Evolutionary conservation across 139 green algal genomes (phyloP).

Genomic region (Tetradesmus lagerheimii): DNA sequence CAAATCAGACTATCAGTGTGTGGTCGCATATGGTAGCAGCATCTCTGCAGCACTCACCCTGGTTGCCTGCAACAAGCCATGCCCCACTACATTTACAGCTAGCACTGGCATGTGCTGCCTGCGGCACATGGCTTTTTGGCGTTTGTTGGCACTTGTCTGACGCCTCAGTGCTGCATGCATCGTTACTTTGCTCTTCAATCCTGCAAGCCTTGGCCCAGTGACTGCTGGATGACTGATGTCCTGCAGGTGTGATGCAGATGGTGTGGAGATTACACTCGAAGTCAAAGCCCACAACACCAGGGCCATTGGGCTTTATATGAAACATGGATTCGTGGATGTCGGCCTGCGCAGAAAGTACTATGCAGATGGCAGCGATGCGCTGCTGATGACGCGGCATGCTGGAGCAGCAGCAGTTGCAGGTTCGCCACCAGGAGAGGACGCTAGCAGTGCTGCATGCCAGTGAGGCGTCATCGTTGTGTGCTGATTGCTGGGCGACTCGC

Average conservation of each 20-base stretch:
- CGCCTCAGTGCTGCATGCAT: too few relatives aligned
- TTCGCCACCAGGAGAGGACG: not conserved
- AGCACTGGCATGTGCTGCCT: too few relatives aligned
- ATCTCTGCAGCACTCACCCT: not conserved
- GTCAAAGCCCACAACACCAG: conserved; percentile 17
- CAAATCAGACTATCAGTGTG: not conserved
- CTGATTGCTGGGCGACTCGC: not conserved
- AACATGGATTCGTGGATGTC: not conserved
- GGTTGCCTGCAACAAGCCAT: too few relatives aligned
- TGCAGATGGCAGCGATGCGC: not conserved
- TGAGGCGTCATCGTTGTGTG: not conserved
- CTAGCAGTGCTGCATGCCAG: not conserved
- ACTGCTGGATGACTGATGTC: not conserved
- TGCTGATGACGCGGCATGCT: conserved; percentile 13
- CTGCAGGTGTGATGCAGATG: conserved; percentile 10
- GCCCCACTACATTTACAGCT: too few relatives aligned
- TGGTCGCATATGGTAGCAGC: not conserved
- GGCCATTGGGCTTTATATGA: conserved; percentile 19
- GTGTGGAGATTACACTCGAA: conserved; percentile 9
- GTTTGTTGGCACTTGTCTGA: too few relatives aligned
- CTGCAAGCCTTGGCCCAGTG: too few relatives aligned
- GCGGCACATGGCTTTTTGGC: too few relatives aligned
- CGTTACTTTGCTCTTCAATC: too few relatives aligned
- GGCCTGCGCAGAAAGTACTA: conserved; percentile 20
- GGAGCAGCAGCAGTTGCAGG: not conserved